phyloP scores from a whole-genome alignment of 2,329 filamentous ascomycete genomes.

The Colletotrichum sp. region DNA sequence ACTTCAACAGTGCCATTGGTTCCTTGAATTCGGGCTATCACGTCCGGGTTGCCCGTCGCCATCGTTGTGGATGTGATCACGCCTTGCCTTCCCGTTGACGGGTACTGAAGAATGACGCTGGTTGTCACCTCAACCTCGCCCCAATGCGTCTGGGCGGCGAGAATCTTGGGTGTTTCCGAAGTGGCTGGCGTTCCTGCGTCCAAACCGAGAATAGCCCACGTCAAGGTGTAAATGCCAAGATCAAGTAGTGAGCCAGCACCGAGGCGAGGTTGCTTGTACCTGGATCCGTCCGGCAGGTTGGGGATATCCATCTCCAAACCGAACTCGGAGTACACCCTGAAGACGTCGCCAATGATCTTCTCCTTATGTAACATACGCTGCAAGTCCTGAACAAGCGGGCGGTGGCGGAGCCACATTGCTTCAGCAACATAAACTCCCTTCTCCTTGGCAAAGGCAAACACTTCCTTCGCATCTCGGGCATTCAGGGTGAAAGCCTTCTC shows the following conservation, averaged over 20 bases:
- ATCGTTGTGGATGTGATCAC: slow-evolving; percentile 43
- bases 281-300: slow-evolving; percentile 30
- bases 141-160: slow-evolving; percentile 37
- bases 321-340: slow-evolving; percentile 44
- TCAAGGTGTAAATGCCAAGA: slow-evolving; percentile 48
- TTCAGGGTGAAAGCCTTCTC: slow-evolving; percentile 51
- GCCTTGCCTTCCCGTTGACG: slow-evolving; percentile 38
- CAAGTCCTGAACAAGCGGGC: slow-evolving; percentile 39
- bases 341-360: slow-evolving; percentile 41
- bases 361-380: slow-evolving; percentile 41
- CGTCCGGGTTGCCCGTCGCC: slow-evolving; percentile 22
- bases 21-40: slow-evolving; percentile 44
- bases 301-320: slow-evolving; percentile 38
- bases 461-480: slow-evolving; percentile 40
- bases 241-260: slow-evolving; percentile 48
- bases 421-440: slow-evolving; percentile 49
- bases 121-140: slow-evolving; percentile 39
- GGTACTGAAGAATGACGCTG: slow-evolving; percentile 43
- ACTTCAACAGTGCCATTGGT: slow-evolving; percentile 38
- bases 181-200: slow-evolving; percentile 23
- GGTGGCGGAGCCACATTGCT: slow-evolving; percentile 51
- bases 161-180: slow-evolving; percentile 35
- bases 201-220: slow-evolving; percentile 40
- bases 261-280: slow-evolving; percentile 40
- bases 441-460: slow-evolving; percentile 40